A percentile compares a stretch with the other conserved stretches of the same genome.
Conservation (phyloP, 2,329 filamentous ascomycete species). For the Fusarium armeniacum region DNA sequence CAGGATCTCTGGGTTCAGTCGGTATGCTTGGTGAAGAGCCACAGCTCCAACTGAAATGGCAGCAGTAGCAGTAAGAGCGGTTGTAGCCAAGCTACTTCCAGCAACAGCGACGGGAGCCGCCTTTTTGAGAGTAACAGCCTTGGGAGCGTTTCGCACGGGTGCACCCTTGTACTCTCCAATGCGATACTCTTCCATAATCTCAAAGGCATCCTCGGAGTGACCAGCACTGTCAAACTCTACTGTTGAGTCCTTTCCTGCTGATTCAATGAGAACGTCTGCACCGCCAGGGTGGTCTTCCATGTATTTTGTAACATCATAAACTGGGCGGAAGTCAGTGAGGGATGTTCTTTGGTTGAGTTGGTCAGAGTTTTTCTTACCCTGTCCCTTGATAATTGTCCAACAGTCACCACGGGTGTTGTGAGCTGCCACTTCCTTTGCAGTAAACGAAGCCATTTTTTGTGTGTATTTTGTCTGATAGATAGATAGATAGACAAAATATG, state of each 20-base stretch:
- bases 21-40: slow-evolving; percentile 31
- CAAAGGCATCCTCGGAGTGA: slow-evolving; percentile 75
- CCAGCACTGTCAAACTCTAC: slow-evolving; percentile 87
- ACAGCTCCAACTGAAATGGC: slow-evolving; percentile 28
- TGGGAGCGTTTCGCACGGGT: slow-evolving; percentile 21
- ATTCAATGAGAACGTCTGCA: slow-evolving; percentile 81
- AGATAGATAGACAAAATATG: background rate
- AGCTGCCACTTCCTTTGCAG: slow-evolving; percentile 60
- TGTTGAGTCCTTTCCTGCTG: slow-evolving; percentile 82
- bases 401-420: slow-evolving; percentile 64
- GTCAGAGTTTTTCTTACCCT: slow-evolving; percentile 58
- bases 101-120: slow-evolving; percentile 31
- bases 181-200: slow-evolving; percentile 57
- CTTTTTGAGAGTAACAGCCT: slow-evolving; percentile 35
- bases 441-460: slow-evolving; percentile 44
- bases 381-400: slow-evolving; percentile 70
- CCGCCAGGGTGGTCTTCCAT: slow-evolving; percentile 77
- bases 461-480: background rate
- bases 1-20: slow-evolving; percentile 26
- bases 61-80: slow-evolving; percentile 23
- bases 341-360: no score
- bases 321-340: slow-evolving; percentile 50
- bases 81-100: background rate
- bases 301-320: slow-evolving; percentile 72
- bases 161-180: slow-evolving; percentile 57